Base-by-base conservation (phyloP, 1,139 yeast genomes). In the Pichia kudriavzevii region DNA sequence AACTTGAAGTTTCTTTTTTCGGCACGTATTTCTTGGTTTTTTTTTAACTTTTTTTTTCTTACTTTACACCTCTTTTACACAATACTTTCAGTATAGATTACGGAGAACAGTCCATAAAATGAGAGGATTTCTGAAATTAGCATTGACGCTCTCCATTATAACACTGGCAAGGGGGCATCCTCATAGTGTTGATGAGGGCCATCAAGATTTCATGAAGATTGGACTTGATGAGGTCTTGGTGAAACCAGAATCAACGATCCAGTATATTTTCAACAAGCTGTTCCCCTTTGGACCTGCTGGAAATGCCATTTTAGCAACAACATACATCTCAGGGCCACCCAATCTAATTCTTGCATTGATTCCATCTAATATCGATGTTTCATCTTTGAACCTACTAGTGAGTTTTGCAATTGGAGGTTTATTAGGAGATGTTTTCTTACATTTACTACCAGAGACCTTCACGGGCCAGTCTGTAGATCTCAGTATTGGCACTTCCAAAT, bases 371-470 rank as follows among this genome's bases (percentile, higher is more conserved):
- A 69, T 72, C 34, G 60, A 68, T 38, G 68, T 74, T 4, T 55
- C 66, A 4, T 54, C 66, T 28, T 56, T 75, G 25, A 63, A 72
- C 12, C 51, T 69, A 22, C 53, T 78, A 38, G 80, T 77, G 3
- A 64, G 81, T 29, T 78, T 79, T 58, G 85, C 87, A 13, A 66
- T 75, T 30, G 88, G 88, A 28, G 80, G 84, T 2, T 58, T 79
- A 24, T 56, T 79, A 22, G 87, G 87, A 28, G 85, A 78, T 50
- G 74, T 78, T 5, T 75, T 79, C 42, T 50, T 78, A 36, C 85
- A 79, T 52, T 50, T 79, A 40, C 53, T 79, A 28, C 87, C 87
- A 3, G 81, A 77, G 51, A 68, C 74, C 2, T 72, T 70, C 46
- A 61, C 71, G 7, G 76, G 76, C 12, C 76, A 71, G 40, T 59